A percentile compares a stretch with the other conserved stretches of the same genome.
These are phyloP conservation scores for Atractiella rhizophila DNA, from an alignment of 768 basidiomycete genomes.

Conservation along the genomic window DNA sequence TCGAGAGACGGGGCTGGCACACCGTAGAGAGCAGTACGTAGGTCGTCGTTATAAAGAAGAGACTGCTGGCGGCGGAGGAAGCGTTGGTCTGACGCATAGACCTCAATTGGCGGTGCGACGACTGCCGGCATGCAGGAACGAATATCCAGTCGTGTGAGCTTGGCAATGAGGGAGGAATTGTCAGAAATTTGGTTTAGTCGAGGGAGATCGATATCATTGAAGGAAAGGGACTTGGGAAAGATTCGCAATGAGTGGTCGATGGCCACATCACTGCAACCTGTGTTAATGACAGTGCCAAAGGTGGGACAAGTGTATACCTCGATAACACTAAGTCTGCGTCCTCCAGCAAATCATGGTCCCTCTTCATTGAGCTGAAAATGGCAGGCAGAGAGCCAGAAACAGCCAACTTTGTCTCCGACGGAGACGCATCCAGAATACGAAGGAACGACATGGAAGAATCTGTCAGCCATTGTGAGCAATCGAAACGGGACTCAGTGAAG, in stretches of 20 bases:
- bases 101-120: constrained; percentile 57
- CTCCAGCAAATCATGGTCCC: too few relatives aligned
- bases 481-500: background rate
- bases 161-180: constrained; percentile 44
- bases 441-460: constrained; percentile 56
- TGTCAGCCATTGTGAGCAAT: constrained; percentile 11
- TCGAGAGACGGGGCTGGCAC: constrained; percentile 43
- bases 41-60: constrained; percentile 40
- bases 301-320: too few relatives aligned
- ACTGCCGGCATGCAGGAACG: constrained; percentile 67
- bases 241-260: constrained; percentile 1
- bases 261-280: too few relatives aligned
- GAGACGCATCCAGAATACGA: constrained; percentile 36
- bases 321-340: too few relatives aligned
- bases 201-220: constrained; percentile 24
- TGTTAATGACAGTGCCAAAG: too few relatives aligned
- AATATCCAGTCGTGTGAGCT: constrained; percentile 49
- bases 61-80: constrained; percentile 45
- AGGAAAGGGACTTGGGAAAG: constrained; percentile 1
- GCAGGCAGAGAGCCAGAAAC: too few relatives aligned
- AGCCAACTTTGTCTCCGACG: constrained; percentile 27
- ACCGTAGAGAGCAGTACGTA: constrained; percentile 58
- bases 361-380: too few relatives aligned
- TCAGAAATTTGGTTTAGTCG: constrained; percentile 36
- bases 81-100: constrained; percentile 43